Evolutionary conservation across 768 basidiomycete genomes (phyloP).

Genomic region (Kwoniella shandongensis): DNA sequence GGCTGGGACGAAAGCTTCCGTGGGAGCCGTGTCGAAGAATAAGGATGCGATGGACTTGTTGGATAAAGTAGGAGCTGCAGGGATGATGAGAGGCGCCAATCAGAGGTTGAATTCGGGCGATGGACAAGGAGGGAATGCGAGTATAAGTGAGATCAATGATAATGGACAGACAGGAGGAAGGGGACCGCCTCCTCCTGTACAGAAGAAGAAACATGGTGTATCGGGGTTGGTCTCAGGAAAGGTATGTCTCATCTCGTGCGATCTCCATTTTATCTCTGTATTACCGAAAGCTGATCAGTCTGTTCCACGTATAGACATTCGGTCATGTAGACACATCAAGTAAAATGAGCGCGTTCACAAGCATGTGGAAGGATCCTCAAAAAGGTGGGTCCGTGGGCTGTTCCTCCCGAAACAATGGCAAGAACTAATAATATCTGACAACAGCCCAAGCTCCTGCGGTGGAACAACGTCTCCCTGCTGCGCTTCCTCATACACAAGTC

Average conservation of each 20-base stretch:
- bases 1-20: slow-evolving; percentile 21
- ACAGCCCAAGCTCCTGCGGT: slow-evolving; percentile 12
- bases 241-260: slow-evolving; percentile 13
- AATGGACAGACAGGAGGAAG: slow-evolving; percentile 5
- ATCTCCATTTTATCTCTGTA: not conserved
- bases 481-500: slow-evolving; percentile 10
- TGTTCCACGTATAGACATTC: slow-evolving; percentile 17
- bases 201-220: slow-evolving; percentile 29
- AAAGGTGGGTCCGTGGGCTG: slow-evolving; percentile 20
- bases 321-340: slow-evolving; percentile 37
- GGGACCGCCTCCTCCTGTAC: slow-evolving; percentile 18
- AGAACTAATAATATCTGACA: not conserved
- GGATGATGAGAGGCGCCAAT: slow-evolving; percentile 32
- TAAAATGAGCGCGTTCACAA: slow-evolving; percentile 35
- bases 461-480: slow-evolving; percentile 22
- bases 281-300: not conserved
- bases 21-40: slow-evolving; percentile 33
- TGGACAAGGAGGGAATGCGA: not conserved
- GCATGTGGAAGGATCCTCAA: slow-evolving; percentile 41
- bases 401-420: not conserved
- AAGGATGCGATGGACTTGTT: slow-evolving; percentile 36
- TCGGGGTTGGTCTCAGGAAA: slow-evolving; percentile 27
- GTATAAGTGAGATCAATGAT: not conserved
- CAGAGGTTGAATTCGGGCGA: slow-evolving; percentile 16
- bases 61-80: slow-evolving; percentile 34